Evolutionary conservation across 2,329 filamentous ascomycete species (phyloP).

Genomic region (Colletotrichum sp.): DNA sequence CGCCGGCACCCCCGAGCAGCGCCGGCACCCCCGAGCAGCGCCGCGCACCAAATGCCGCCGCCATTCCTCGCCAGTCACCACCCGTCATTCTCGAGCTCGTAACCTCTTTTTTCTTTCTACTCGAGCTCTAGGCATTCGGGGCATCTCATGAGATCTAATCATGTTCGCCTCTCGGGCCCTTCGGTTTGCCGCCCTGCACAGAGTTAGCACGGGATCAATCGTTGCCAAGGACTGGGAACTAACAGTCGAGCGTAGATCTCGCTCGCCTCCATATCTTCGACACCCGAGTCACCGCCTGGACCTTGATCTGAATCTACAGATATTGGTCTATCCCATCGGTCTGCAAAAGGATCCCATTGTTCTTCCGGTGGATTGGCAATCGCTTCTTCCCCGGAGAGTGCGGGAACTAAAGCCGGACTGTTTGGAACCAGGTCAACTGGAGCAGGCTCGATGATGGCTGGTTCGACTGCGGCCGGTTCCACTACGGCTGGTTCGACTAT

Average conservation of each 20-base stretch:
- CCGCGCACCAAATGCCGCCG: not conserved
- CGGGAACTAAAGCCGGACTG: not conserved
- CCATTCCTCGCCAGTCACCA: not conserved
- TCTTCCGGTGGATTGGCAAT: not conserved
- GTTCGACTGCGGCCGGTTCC: not conserved
- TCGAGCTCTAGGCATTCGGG: not conserved
- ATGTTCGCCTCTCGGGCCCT: not conserved
- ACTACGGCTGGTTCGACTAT: not conserved
- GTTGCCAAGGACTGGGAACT: not conserved
- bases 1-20: not conserved
- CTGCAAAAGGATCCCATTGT: not conserved
- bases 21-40: not conserved
- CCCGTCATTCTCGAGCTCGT: not conserved
- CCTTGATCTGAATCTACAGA: not conserved
- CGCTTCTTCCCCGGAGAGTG: not conserved
- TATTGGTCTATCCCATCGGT: not conserved
- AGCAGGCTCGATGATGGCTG: not conserved
- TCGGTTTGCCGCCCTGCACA: not conserved
- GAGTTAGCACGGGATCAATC: not conserved
- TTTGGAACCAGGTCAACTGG: not conserved
- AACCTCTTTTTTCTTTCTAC: conserved; percentile 3
- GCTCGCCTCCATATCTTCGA: not conserved
- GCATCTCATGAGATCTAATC: not conserved
- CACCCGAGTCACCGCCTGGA: not conserved
- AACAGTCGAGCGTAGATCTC: not conserved